These are phyloP conservation scores for Fusarium sulawesiense DNA, from an alignment of 2,329 filamentous ascomycete species.

Conservation along the genomic window DNA sequence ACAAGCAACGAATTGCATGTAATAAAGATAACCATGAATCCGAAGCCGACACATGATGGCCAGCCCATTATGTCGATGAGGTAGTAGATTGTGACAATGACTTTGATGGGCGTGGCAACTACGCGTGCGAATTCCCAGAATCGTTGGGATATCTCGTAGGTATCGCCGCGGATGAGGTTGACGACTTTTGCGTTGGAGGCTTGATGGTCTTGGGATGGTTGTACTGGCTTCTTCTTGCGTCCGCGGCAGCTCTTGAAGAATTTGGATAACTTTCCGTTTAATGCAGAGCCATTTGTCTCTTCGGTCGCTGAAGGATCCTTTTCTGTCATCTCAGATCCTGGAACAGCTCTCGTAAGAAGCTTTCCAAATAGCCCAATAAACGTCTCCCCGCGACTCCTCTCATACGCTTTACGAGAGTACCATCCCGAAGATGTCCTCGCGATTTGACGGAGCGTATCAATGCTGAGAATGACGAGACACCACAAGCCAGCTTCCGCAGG, in stretches of 20 bases:
- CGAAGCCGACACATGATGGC: slow-evolving; percentile 78
- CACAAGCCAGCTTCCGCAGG: slow-evolving; percentile 51
- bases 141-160: slow-evolving; percentile 82
- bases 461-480: slow-evolving; percentile 51
- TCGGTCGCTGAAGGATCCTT: slow-evolving; percentile 44
- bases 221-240: slow-evolving; percentile 14
- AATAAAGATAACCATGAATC: slow-evolving; percentile 76
- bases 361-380: slow-evolving; percentile 55
- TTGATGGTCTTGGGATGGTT: slow-evolving; percentile 55
- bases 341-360: slow-evolving; percentile 53
- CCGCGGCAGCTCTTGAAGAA: slow-evolving; percentile 39
- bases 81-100: slow-evolving; percentile 74
- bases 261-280: slow-evolving; percentile 4
- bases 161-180: slow-evolving; percentile 85
- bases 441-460: slow-evolving; percentile 51
- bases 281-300: background rate
- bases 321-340: slow-evolving; percentile 54
- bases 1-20: slow-evolving; percentile 75
- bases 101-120: slow-evolving; percentile 78
- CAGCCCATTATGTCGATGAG: slow-evolving; percentile 81
- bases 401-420: slow-evolving; percentile 87
- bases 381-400: slow-evolving; percentile 80
- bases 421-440: slow-evolving; percentile 65
- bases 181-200: slow-evolving; percentile 92
- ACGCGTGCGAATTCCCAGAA: slow-evolving; percentile 90